Percentiles rank a stretch among this genome's conserved stretches.
Evolutionary conservation across 2,329 filamentous ascomycete species (phyloP).

Genomic region (Colletotrichum salicis): DNA sequence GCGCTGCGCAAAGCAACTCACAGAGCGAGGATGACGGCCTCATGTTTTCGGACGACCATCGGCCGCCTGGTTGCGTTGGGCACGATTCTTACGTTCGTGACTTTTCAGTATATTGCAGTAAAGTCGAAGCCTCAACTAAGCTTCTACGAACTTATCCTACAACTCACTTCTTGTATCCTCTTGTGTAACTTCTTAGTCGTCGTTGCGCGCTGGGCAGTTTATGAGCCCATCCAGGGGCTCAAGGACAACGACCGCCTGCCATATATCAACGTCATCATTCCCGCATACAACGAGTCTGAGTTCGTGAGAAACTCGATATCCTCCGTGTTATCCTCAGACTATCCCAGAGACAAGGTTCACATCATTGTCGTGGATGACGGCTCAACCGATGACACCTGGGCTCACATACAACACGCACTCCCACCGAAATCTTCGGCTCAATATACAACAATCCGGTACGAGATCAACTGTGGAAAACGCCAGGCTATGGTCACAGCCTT

Average conservation of each 20-base stretch:
- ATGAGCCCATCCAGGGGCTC: constrained; percentile 9
- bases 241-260: constrained; percentile 2
- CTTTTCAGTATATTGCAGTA: constrained; percentile 8
- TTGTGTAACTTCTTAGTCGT: not conserved
- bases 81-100: not conserved
- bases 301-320: constrained; percentile 7
- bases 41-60: not conserved
- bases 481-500: not conserved
- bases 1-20: not conserved
- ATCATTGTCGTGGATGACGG: constrained; percentile 15
- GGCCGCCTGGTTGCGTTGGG: constrained; percentile 14
- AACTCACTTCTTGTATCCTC: constrained; percentile 6
- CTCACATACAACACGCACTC: not conserved
- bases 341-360: constrained; percentile 5
- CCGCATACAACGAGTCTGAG: constrained; percentile 4
- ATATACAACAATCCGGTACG: not conserved
- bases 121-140: not conserved
- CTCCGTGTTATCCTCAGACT: constrained; percentile 4
- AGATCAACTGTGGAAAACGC: constrained; percentile 6
- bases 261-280: not conserved
- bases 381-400: constrained; percentile 14
- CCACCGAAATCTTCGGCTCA: not conserved
- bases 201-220: not conserved
- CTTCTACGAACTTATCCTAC: not conserved
- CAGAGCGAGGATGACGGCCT: not conserved